Base-by-base conservation (phyloP, 208 protist species). In the Leishmania braziliensis region DNA sequence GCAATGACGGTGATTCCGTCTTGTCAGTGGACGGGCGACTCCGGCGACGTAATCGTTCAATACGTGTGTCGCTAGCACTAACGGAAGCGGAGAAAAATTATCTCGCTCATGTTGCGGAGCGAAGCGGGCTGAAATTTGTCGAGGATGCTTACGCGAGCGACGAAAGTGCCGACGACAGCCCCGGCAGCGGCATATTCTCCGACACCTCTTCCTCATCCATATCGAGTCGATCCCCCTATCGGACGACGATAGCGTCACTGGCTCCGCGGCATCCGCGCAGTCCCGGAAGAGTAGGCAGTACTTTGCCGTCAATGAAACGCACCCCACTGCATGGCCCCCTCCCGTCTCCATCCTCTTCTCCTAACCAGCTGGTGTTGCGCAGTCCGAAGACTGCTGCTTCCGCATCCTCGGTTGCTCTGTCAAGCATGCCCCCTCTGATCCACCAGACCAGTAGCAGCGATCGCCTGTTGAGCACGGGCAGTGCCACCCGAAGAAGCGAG, bases 111-210 rank as follows among this genome's bases (percentile, higher is more conserved):
- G 60, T 79, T 20, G 83, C 86, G 43, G 77, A 54, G 26, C 70
- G 72, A 56, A 82, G 80, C 10, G 88, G 88, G 5, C 74, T 91
- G 62, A 84, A 86, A 33, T 88, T 83, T 75, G 87, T 85, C 60
- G 85, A 88, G 56, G 79, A 91, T 18, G 88, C 88, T 2, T 83
- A 91, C 69, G 72, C 56, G 29, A 88, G 83, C 46, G 74, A 83
- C 26, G 71, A 18, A 51, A 83, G 77, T 9, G 33, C 18, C 29
- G 43, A 72, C 2, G 68, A 20, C 54, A 80, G 83, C 14, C 65
- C 62, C 29, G 54, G 70, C 43, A 36, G 20, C 16, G 51, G 29
- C 62, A 39, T 43, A 4, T 69, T 70, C 53, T 76, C 43, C 3
- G 18, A 51, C 60, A 36, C 26, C 29, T 66, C 62, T n/a, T 77